Evolutionary conservation across 371 early-diverging fungal species (phyloP), one percentile per base, ranked within the genome.

Genomic region (Saksenaea oblongispora): DNA sequence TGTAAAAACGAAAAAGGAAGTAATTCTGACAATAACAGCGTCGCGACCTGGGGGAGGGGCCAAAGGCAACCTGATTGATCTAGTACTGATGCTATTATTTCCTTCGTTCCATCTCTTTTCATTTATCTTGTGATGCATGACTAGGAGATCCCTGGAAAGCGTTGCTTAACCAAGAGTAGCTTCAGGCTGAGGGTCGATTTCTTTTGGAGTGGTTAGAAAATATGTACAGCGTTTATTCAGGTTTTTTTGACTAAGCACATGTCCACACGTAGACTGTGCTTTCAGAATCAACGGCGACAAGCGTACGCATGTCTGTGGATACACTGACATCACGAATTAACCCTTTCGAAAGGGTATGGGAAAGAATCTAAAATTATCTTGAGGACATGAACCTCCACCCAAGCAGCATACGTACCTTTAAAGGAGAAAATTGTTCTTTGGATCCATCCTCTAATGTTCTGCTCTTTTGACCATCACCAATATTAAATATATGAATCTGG

Each of bases 241-340:
- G 31, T 31, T 31, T 7, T 7, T 31, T 7, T 17, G 22, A 4
- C 1, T 47, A 47, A 7, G 11, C 51, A 17, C 51, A 47, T 0
- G 22, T 9, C 82, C 82, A 82, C 18, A 82, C 53, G 63, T 73
- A 82, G 2, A 70, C 67, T 17, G 61, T 62, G 26, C 79, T 82
- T 14, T 68, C 59, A 15, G 72, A 66, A 37, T 79, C 67, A 10
- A 82, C 79, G 28, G 78, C 71, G 15, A 77, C 72, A 41, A 82
- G 63, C 0, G 64, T 67, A 34, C 61, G 59, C 17, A 68, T 69
- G 47, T 76, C 72, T 10, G 36, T 35, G 1, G 79, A 82, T 26
- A 74, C 62, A 22, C 65, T 61, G 1, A 82, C 61, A 56, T 82
- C 82, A 37, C 82, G 73, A 13, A 82, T 75, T 1, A 79, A 35